Evolutionary conservation across 1,139 yeast species (phyloP), one percentile per base, ranked within the genome.

Genomic region (Geotrichum carabidarum): DNA sequence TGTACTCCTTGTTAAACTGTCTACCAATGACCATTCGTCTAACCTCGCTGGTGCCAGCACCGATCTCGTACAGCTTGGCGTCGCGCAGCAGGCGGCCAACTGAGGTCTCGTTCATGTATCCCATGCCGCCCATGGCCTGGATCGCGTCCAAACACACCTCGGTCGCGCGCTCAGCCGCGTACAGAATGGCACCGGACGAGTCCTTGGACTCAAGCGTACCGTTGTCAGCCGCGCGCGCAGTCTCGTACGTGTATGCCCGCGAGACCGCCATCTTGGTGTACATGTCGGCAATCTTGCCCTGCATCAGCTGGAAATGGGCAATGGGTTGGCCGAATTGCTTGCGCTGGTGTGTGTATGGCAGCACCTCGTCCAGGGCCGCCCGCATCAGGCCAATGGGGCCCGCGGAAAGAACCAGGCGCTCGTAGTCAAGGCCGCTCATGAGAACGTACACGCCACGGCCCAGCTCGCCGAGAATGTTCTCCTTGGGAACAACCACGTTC

Each of bases 71-170:
- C 31, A 68, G 60, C 56, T 68, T 68, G 43, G 71, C 70, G 49
- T 68, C 71, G 12, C 71, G 61, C 34, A 67, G 58, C 27, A 68
- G 58, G 2, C 71, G 56, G 15, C 65, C 67, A 3, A 69, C 68
- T 4, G 63, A 64, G 4, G 71, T 68, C 56, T 68, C 71, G 56
- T 59, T 68, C 57, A 68, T 65, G 49, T 68, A 68, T 9, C 71
- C 71, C 71, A 68, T 68, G 12, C 71, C 71, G 8, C 71, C 71
- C 54, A 68, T 59, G 51, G 68, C 65, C 55, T 68, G 71, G 43
- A 68, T 66, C 2, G 71, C 71, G 46, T 68, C 71, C 17, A 67
- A 57, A 44, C 69, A 65, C 6, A 68, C 71, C 55, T 68, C 71
- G 14, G 71, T 68, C 27, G 69, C 68, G 6, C 70, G 60, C 56